Evolutionary conservation across 2,329 filamentous ascomycete species (phyloP), one percentile per base, ranked within the genome.

Genomic region (Colletotrichum salicis): DNA sequence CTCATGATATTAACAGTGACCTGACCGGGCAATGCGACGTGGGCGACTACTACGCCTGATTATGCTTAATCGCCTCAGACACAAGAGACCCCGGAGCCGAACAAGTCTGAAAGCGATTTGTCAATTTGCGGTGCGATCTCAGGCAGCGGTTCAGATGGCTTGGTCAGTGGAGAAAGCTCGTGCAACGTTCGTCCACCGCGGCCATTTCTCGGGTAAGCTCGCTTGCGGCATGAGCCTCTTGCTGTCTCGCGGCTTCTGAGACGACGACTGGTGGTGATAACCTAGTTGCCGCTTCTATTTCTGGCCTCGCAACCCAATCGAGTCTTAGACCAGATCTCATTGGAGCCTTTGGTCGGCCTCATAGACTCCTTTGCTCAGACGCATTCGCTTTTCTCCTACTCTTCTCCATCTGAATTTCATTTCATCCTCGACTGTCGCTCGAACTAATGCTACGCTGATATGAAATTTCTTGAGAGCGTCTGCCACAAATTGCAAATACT

Each of bases 61-160:
- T 19, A 62, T 63, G 19, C 57, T 67, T n/a, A 62, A 58, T 27
- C 35, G 27, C 19, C 51, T 22, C 24, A 35, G 54, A 59, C 41
- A 54, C 24, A 57, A 57, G 37, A 22, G 22, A 11, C 10, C 1
- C 10, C 4, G 6, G 15, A 11, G 10, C 22, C 13, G 22, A 27
- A 2, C 5, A 13, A 4, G 13, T 54, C 2, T n/a, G 3, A 7
- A 19, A 48, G 5, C 27, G n/a, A 57, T 59, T 64, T 64, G 45
- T 63, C 64, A 69, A 55, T 8, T 59, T 13, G 31, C 13, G 19
- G 24, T 48, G 19, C 13, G 13, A 48, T 35, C 51, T 45, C 41
- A 27, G 58, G 29, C 13, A 48, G 41, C 33, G 15, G 37, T 69
- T 71, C 65, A 69, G 64, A 71, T 48, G 64, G 55, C 45, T 27